A percentile compares a stretch with the other conserved stretches of the same genome.
These are phyloP conservation scores for Venturia carpophila DNA, from an alignment of 2,329 filamentous ascomycete species.

Conservation along the genomic window DNA sequence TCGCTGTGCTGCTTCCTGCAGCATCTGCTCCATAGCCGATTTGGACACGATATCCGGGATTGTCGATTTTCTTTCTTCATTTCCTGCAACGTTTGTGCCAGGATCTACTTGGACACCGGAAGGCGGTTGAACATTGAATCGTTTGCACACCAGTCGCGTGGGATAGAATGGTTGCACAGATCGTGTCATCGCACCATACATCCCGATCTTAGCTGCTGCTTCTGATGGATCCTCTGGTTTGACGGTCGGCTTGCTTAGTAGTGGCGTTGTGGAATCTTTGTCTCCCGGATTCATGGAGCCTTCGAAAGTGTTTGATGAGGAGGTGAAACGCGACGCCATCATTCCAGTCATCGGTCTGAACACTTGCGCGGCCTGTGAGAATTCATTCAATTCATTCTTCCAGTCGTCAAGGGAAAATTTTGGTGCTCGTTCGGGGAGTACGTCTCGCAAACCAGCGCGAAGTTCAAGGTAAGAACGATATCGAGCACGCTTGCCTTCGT, in stretches of 20 bases:
- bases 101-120: constrained; percentile 54
- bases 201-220: constrained; percentile 78
- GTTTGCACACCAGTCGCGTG: constrained; percentile 79
- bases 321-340: constrained; percentile 91
- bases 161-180: constrained; percentile 66
- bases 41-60: constrained; percentile 43
- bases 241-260: constrained; percentile 16
- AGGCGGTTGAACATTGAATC: constrained; percentile 66
- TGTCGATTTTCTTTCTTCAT: neutral
- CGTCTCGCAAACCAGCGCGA: constrained; percentile 53
- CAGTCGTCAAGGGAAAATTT: constrained; percentile 61
- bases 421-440: constrained; percentile 49
- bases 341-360: constrained; percentile 88
- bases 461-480: constrained; percentile 78
- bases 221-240: constrained; percentile 59
- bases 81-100: constrained; percentile 26
- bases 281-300: constrained; percentile 27
- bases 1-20: constrained; percentile 37
- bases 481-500: constrained; percentile 68
- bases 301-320: constrained; percentile 43
- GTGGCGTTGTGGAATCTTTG: constrained; percentile 21
- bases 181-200: constrained; percentile 87
- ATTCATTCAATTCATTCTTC: constrained; percentile 71
- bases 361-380: constrained; percentile 63
- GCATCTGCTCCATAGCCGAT: constrained; percentile 48